A percentile compares a stretch with the other conserved stretches of the same genome.
phyloP scores from a whole-genome alignment of 2,329 filamentous ascomycete species.

The Sordariomycetes sp. region DNA sequence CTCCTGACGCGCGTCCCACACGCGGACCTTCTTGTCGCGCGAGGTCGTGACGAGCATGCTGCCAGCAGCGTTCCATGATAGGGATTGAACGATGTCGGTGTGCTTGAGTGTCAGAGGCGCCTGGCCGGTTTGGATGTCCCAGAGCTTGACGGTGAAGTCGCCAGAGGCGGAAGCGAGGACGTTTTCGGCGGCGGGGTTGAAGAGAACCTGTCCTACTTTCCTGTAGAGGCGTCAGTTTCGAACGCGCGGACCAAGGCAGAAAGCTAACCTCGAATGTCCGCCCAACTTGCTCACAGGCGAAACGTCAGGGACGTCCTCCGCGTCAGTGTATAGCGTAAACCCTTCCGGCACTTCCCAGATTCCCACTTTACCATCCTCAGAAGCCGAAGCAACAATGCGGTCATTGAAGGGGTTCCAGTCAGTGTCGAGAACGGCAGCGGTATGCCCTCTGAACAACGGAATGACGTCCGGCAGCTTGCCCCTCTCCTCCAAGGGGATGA shows the following conservation, averaged over 20 bases:
- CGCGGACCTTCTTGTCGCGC: slow-evolving; percentile 93
- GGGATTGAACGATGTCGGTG: slow-evolving; percentile 84
- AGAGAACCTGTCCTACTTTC: slow-evolving; percentile 96
- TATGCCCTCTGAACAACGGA: slow-evolving; percentile 92
- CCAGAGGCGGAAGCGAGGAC: slow-evolving; percentile 92
- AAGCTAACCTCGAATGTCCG: slow-evolving; percentile 69
- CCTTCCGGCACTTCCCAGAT: slow-evolving; percentile 88
- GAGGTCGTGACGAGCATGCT: slow-evolving; percentile 84
- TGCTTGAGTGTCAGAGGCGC: slow-evolving; percentile 71
- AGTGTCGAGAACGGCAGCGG: slow-evolving; percentile 89
- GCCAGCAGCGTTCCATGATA: slow-evolving; percentile 92
- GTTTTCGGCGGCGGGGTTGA: slow-evolving; percentile 94
- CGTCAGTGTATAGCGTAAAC: slow-evolving; percentile 78
- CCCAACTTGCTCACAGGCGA: slow-evolving; percentile 70
- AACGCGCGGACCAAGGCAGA: not conserved
- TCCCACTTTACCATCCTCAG: slow-evolving; percentile 95
- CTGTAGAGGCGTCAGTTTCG: slow-evolving; percentile 31
- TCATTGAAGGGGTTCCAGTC: slow-evolving; percentile 99
- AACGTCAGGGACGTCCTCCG: slow-evolving; percentile 76
- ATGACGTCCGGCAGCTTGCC: slow-evolving; percentile 89
- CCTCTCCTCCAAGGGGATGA: slow-evolving; percentile 82
- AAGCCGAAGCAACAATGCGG: slow-evolving; percentile 81
- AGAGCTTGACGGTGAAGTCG: slow-evolving; percentile 90
- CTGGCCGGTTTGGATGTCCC: slow-evolving; percentile 80
- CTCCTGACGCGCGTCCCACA: slow-evolving; percentile 96